These are phyloP conservation scores for Fraxinus excelsior DNA, from an alignment of 257 asterid genomes.

Conservation along the genomic window DNA sequence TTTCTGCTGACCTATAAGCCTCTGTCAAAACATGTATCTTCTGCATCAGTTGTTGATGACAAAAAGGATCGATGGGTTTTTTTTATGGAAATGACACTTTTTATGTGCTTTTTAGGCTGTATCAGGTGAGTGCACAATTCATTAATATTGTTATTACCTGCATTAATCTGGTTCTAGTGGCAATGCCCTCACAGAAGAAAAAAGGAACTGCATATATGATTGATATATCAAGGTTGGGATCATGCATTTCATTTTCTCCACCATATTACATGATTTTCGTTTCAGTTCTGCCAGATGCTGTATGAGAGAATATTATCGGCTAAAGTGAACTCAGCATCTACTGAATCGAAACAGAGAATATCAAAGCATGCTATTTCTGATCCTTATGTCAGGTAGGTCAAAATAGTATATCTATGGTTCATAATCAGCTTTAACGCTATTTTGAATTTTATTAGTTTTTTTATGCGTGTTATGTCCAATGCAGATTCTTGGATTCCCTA, in stretches of 20 bases:
- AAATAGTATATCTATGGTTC: background rate
- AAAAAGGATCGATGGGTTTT: slow-evolving; percentile 50
- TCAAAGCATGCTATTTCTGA: slow-evolving; percentile 38
- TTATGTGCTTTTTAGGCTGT: slow-evolving; percentile 91
- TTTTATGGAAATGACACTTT: slow-evolving; percentile 90
- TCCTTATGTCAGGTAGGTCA: slow-evolving; percentile 45
- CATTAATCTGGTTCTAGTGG: no score
- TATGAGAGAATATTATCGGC: slow-evolving; percentile 53
- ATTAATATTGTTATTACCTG: no score
- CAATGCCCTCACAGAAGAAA: background rate
- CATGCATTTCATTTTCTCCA: background rate
- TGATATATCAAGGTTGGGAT: background rate
- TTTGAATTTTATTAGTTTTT: background rate
- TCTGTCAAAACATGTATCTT: slow-evolving; percentile 64
- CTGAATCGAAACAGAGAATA: slow-evolving; percentile 40
- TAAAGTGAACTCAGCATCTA: slow-evolving; percentile 42
- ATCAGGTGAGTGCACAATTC: slow-evolving; percentile 57
- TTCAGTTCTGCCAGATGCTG: slow-evolving; percentile 27
- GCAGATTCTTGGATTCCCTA: slow-evolving; percentile 85
- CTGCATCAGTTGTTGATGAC: slow-evolving; percentile 37
- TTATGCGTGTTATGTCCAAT: background rate
- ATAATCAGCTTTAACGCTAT: background rate
- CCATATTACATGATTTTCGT: background rate
- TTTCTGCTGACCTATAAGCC: slow-evolving; percentile 71
- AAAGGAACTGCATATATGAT: background rate